Conservation (phyloP, 495 filamentous ascomycete genomes). For the Umbilicaria muhlenbergii region DNA sequence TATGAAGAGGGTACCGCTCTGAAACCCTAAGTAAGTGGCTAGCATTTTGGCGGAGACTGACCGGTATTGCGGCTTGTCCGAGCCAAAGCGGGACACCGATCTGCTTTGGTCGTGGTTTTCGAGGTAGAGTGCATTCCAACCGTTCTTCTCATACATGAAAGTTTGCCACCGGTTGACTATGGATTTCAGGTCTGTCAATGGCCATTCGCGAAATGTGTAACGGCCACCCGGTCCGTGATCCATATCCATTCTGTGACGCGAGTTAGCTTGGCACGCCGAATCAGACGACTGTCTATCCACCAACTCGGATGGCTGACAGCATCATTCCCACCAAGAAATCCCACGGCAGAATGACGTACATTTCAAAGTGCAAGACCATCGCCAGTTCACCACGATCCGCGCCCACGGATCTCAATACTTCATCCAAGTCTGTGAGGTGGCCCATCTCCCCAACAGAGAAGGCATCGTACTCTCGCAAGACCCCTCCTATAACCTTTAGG, state of each 20-base stretch:
- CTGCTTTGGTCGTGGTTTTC: conserved; percentile 64
- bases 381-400: conserved; percentile 44
- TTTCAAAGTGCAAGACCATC: conserved; percentile 67
- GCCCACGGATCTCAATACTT: conserved; percentile 44
- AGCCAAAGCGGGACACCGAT: conserved; percentile 43
- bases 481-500: conserved; percentile 41
- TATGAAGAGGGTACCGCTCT: conserved; percentile 55
- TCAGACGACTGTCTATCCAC: conserved; percentile 9
- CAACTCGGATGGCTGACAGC: no score
- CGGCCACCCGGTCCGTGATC: conserved; percentile 37
- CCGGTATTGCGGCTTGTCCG: conserved; percentile 30
- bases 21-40: conserved; percentile 37
- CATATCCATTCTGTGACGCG: conserved; percentile 27
- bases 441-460: conserved; percentile 62
- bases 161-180: conserved; percentile 49
- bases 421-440: conserved; percentile 37
- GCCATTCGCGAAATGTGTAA: conserved; percentile 34
- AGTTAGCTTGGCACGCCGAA: neutral
- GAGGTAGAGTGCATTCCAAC: conserved; percentile 57
- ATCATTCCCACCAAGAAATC: no score
- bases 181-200: conserved; percentile 38
- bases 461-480: conserved; percentile 51
- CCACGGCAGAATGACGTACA: conserved; percentile 10
- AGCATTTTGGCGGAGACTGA: conserved; percentile 43
- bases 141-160: conserved; percentile 52